Evolutionary conservation across 140 eudicot species (phyloP).

Genomic region (Bidens hawaiensis): DNA sequence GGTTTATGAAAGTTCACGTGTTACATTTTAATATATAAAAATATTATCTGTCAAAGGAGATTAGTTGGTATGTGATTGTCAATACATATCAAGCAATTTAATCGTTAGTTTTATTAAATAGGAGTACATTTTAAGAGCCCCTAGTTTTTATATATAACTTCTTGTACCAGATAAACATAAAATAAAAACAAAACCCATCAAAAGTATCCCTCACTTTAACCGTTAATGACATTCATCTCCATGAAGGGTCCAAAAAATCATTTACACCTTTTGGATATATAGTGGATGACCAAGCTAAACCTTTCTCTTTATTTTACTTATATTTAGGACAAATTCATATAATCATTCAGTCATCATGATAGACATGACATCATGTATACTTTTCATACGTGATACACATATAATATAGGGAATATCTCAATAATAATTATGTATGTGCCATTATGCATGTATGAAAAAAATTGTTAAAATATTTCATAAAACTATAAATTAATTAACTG

Average conservation of each 20-base stretch:
- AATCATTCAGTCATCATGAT: background rate
- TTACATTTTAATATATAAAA: no score
- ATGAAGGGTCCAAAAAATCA: background rate
- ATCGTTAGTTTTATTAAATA: no score
- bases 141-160: background rate
- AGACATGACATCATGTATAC: constrained; percentile 1
- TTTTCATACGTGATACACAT: background rate
- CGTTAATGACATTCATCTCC: background rate
- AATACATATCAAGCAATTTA: background rate
- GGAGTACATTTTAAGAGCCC: no score
- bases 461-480: no score
- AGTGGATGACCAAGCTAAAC: constrained; percentile 19
- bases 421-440: background rate
- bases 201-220: background rate
- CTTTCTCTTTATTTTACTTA: background rate
- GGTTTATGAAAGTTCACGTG: no score
- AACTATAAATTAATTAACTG: no score
- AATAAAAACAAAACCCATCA: background rate
- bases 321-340: background rate
- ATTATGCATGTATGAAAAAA: background rate
- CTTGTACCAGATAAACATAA: background rate
- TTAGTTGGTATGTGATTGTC: no score
- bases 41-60: no score
- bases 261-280: background rate
- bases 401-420: no score